phyloP scores from a whole-genome alignment of 768 basidiomycete species.

The Pleurotus cornucopiae region DNA sequence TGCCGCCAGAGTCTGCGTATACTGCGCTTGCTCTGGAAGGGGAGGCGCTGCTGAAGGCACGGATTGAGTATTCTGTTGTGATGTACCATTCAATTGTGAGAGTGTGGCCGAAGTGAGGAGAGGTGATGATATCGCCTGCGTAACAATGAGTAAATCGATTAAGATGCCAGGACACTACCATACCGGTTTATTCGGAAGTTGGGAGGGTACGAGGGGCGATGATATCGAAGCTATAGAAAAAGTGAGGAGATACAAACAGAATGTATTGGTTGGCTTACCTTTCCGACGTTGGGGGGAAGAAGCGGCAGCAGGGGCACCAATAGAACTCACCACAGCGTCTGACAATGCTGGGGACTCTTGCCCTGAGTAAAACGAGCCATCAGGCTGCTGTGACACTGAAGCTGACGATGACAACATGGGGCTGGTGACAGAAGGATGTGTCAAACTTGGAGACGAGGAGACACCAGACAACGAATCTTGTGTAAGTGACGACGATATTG shows the following conservation, averaged over 20 bases:
- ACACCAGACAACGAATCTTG: conserved; percentile 39
- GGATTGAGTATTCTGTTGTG: conserved; percentile 16
- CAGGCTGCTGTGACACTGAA: conserved; percentile 58
- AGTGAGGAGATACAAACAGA: not conserved
- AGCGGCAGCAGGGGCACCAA: conserved; percentile 44
- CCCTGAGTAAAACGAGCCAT: conserved; percentile 67
- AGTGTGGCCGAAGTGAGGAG: conserved; percentile 31
- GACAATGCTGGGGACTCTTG: conserved; percentile 73
- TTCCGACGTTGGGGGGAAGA: conserved; percentile 62
- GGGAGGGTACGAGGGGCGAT: conserved; percentile 35
- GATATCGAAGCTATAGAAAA: conserved; percentile 34
- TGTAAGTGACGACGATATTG: conserved; percentile 26
- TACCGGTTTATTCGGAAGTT: conserved; percentile 41
- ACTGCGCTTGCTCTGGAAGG: conserved; percentile 44
- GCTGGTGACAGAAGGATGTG: conserved; percentile 80
- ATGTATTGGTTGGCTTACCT: conserved; percentile 29
- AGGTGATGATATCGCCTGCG: not conserved
- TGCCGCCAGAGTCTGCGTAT: conserved; percentile 9
- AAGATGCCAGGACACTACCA: conserved; percentile 10
- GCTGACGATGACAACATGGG: conserved; percentile 79
- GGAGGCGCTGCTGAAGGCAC: conserved; percentile 41
- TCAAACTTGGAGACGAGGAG: conserved; percentile 75
- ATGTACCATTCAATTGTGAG: conserved; percentile 37
- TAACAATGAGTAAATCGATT: not conserved
- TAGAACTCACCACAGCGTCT: conserved; percentile 47